phyloP scores from a whole-genome alignment of 192 early-diverging fungal species.

The Coemansia sp. region DNA sequence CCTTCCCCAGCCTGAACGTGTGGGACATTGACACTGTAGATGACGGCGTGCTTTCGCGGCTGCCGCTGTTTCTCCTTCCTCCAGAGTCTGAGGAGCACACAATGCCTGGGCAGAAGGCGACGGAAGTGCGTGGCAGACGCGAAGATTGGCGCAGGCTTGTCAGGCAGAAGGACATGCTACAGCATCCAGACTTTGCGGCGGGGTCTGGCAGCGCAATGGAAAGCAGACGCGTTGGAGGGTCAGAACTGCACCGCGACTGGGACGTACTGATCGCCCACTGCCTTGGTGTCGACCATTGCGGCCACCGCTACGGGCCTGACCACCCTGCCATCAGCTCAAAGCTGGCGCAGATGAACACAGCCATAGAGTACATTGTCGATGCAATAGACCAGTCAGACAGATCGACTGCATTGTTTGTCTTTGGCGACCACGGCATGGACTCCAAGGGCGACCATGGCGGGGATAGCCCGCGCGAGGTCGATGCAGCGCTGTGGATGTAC shows the following conservation, averaged over 20 bases:
- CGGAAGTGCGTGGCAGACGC: slow-evolving; percentile 15
- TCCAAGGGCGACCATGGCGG: slow-evolving; percentile 95
- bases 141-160: slow-evolving; percentile 35
- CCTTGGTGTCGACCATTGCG: slow-evolving; percentile 94
- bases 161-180: slow-evolving; percentile 32
- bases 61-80: slow-evolving; percentile 50
- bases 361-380: slow-evolving; percentile 65
- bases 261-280: slow-evolving; percentile 88
- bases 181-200: slow-evolving; percentile 23
- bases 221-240: slow-evolving; percentile 22
- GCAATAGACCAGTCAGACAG: slow-evolving; percentile 59
- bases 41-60: slow-evolving; percentile 70
- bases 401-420: slow-evolving; percentile 80
- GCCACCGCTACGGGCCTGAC: slow-evolving; percentile 85
- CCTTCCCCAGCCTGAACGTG: slow-evolving; percentile 72
- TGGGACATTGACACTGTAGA: slow-evolving; percentile 95
- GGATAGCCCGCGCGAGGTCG: slow-evolving; percentile 85
- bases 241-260: slow-evolving; percentile 57
- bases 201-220: slow-evolving; percentile 18
- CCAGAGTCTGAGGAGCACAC: slow-evolving; percentile 6
- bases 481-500: slow-evolving; percentile 84
- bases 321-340: slow-evolving; percentile 86
- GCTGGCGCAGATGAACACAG: slow-evolving; percentile 79
- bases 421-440: slow-evolving; percentile 99
- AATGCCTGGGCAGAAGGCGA: slow-evolving; percentile 1